Conservation (phyloP, 2,329 filamentous ascomycete species). For the Blumeria graminis region DNA sequence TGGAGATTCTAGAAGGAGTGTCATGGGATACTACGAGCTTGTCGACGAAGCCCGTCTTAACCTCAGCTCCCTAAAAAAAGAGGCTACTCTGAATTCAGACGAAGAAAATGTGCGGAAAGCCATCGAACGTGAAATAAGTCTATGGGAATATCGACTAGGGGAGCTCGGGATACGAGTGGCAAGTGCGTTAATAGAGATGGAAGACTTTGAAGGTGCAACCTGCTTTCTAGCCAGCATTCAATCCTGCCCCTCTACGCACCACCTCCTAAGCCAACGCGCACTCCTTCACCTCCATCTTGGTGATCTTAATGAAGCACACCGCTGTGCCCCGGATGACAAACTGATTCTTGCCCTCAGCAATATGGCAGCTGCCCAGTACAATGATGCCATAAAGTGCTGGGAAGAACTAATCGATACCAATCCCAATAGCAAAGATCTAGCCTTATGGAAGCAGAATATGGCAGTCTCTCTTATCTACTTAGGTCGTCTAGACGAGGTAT, state of each 20-base stretch:
- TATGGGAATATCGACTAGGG: constrained; percentile 48
- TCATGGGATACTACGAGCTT: constrained; percentile 80
- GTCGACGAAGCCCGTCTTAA: constrained; percentile 49
- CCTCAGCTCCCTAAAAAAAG: constrained; percentile 23
- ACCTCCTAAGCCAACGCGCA: constrained; percentile 25
- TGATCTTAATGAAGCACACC: constrained; percentile 42
- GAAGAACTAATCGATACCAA: constrained; percentile 19
- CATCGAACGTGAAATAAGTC: constrained; percentile 20
- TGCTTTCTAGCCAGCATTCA: constrained; percentile 42
- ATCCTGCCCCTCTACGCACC: constrained; percentile 6
- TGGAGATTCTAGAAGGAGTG: constrained; percentile 56
- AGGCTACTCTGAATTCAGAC: background rate
- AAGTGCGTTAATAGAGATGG: constrained; percentile 57
- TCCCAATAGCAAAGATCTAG: constrained; percentile 20
- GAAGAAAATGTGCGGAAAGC: background rate
- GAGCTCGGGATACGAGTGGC: constrained; percentile 51
- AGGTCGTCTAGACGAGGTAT: constrained; percentile 47
- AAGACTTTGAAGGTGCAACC: constrained; percentile 58
- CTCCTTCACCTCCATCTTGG: constrained; percentile 61
- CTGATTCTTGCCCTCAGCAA: constrained; percentile 44
- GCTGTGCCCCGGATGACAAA: constrained; percentile 17
- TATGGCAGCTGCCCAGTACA: constrained; percentile 57
- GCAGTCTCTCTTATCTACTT: constrained; percentile 69
- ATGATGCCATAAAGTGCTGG: constrained; percentile 39
- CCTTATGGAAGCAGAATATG: constrained; percentile 58